phyloP scores from a whole-genome alignment of 2,329 filamentous ascomycete genomes.

The Venturia carpophila region DNA sequence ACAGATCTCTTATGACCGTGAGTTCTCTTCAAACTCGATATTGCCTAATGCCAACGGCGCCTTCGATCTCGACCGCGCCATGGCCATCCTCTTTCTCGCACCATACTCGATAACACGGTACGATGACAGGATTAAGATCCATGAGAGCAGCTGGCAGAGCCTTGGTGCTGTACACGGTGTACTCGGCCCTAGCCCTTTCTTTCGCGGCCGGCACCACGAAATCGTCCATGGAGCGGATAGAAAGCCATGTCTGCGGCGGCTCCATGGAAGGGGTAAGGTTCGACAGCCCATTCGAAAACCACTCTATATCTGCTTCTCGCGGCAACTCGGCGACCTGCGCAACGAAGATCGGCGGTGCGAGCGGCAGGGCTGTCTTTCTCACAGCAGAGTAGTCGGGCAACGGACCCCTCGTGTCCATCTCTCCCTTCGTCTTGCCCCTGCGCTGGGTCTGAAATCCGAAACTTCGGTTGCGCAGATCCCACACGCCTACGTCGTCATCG shows the following conservation, averaged over 20 bases:
- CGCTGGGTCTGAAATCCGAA: constrained; percentile 28
- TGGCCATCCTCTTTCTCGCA: constrained; percentile 22
- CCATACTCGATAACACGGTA: constrained; percentile 30
- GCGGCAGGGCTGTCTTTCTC: neutral
- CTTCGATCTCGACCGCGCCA: constrained; percentile 5
- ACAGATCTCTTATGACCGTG: neutral
- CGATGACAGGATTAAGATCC: constrained; percentile 19
- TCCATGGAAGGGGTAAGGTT: neutral
- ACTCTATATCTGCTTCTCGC: constrained; percentile 67
- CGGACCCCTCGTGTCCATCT: constrained; percentile 29
- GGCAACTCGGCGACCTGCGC: constrained; percentile 73
- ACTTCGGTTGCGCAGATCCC: constrained; percentile 49
- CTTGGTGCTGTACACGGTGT: neutral
- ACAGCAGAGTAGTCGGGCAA: constrained; percentile 32
- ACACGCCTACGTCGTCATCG: constrained; percentile 52
- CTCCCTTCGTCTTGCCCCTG: constrained; percentile 23
- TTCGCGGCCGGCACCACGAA: neutral
- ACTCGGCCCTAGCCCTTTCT: neutral
- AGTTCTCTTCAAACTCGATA: neutral
- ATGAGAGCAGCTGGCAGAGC: neutral
- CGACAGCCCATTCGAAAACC: constrained; percentile 41
- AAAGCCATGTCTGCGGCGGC: neutral
- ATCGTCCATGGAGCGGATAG: neutral
- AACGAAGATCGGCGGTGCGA: constrained; percentile 59
- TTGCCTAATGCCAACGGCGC: neutral